Base-by-base conservation (phyloP, 106 monocot species). In the Dendrobium huoshanense region DNA sequence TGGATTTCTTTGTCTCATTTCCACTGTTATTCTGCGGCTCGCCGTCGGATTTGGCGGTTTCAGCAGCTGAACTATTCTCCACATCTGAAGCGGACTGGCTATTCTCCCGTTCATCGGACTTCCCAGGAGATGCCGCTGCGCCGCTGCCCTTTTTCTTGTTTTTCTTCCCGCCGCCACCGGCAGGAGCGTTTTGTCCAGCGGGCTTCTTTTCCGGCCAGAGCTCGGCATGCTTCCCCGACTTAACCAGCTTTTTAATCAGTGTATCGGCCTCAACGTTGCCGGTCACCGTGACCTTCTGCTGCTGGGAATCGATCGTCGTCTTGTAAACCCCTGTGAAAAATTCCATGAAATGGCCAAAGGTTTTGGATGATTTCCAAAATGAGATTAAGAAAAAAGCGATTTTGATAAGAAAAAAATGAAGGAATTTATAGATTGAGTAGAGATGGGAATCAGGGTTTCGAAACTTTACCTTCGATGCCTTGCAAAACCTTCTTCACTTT, bases 191-290 rank as follows among this genome's bases (percentile, higher is more conserved):
- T 8, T 47, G 22, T 18, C 24, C 44, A 33, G 29, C 41, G 16
- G 81, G 73, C 55, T 81, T 80, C 25, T 80, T 87, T 82, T 96
- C 90, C 42, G 88, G 94, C 88, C 86, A 91, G 67, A 89, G 84
- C 88, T 94, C 90, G 49, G 94, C 94, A 73, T 91, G 90, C 86
- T 94, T 97, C 20, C 97, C 94, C 4, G 83, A 82, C 80, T 89
- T 94, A 56, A 83, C 40, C 20, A 97, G 89, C 85, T 88, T 94
- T 86, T 88, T 97, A 56, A 97, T 72, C 55, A 97, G 90, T 27
- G 64, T 78, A 13, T 94, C 88, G 8, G 82, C 81, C 10, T 85
- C 86, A 7, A 97, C 87, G 80, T 94, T 94, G 11, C 97, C 97
- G 3, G 82, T 88, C 27, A 97, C 94, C 9, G 81, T 89, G 59